These are phyloP conservation scores for Daldinia grandis DNA, from an alignment of 495 filamentous ascomycete species.

Conservation along the genomic window DNA sequence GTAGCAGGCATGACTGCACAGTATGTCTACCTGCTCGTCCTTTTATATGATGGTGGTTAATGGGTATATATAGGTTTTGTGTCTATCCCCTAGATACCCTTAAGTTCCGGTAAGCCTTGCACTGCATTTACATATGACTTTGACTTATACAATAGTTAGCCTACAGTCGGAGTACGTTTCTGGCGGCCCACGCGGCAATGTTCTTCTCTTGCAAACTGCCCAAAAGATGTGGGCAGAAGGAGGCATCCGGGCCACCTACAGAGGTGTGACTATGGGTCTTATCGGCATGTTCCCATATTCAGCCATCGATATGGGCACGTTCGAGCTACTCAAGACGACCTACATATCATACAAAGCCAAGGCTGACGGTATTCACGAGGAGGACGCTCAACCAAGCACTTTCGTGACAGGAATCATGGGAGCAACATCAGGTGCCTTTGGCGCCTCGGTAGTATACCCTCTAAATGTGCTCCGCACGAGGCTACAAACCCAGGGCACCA, in stretches of 20 bases:
- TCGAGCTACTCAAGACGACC: constrained; percentile 85
- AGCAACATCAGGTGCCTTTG: constrained; percentile 88
- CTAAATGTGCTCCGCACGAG: constrained; percentile 93
- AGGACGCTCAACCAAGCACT: constrained; percentile 79
- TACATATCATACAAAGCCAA: constrained; percentile 76
- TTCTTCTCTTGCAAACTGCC: constrained; percentile 80
- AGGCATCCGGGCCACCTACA: constrained; percentile 82
- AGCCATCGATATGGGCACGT: constrained; percentile 94
- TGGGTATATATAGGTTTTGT: constrained; percentile 66
- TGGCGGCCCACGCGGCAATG: constrained; percentile 84
- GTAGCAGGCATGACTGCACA: constrained; percentile 92
- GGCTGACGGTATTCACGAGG: constrained; percentile 74
- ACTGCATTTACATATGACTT: neutral
- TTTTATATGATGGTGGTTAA: constrained; percentile 31
- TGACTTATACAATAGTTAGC: constrained; percentile 52
- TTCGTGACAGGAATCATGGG: constrained; percentile 84
- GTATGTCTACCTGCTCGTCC: constrained; percentile 54
- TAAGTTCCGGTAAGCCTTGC: constrained; percentile 77
- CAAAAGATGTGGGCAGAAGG: constrained; percentile 82
- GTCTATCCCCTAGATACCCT: constrained; percentile 97
- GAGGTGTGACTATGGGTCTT: constrained; percentile 90
- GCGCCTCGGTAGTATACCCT: constrained; percentile 93
- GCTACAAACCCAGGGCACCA: constrained; percentile 93
- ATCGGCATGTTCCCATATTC: constrained; percentile 98
- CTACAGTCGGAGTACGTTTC: constrained; percentile 94